These are phyloP conservation scores for Dendryphion nanum DNA, from an alignment of 2,329 filamentous ascomycete genomes.

Conservation along the genomic window DNA sequence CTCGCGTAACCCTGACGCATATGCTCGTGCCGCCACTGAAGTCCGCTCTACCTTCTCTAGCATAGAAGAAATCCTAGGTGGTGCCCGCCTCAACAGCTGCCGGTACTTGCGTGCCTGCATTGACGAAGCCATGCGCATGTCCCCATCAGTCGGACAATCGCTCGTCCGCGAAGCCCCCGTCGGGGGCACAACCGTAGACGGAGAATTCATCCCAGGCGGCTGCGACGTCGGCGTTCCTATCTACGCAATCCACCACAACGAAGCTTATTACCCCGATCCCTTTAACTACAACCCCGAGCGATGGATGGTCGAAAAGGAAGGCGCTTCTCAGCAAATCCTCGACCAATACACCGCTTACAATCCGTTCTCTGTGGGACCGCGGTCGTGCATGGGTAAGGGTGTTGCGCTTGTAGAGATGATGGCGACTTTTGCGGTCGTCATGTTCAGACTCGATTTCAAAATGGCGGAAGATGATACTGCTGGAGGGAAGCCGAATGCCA, in stretches of 20 bases:
- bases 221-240: conserved; percentile 18
- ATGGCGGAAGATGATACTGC: conserved; percentile 9
- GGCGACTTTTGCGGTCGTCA: conserved; percentile 56
- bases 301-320: conserved; percentile 16
- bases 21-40: conserved; percentile 7
- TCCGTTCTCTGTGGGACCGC: conserved; percentile 65
- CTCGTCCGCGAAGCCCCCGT: conserved; percentile 19
- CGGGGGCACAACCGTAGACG: conserved; percentile 19
- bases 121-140: conserved; percentile 32
- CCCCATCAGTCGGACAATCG: conserved; percentile 17
- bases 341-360: conserved; percentile 50
- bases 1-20: conserved; percentile 2
- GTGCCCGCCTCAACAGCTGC: conserved; percentile 13
- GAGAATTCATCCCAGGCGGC: conserved; percentile 19
- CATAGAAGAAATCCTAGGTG: neutral
- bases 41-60: conserved; percentile 8
- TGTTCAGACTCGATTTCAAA: conserved; percentile 58
- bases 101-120: conserved; percentile 31
- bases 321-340: conserved; percentile 4
- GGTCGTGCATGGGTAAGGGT: conserved; percentile 68
- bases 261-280: conserved; percentile 14
- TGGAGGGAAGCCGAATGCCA: conserved; percentile 3
- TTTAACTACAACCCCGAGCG: conserved; percentile 18
- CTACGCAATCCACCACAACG: conserved; percentile 26
- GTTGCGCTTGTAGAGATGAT: conserved; percentile 65